These are phyloP conservation scores for Boechera retrofracta DNA, from an alignment of 345 rosid species.

Conservation along the genomic window DNA sequence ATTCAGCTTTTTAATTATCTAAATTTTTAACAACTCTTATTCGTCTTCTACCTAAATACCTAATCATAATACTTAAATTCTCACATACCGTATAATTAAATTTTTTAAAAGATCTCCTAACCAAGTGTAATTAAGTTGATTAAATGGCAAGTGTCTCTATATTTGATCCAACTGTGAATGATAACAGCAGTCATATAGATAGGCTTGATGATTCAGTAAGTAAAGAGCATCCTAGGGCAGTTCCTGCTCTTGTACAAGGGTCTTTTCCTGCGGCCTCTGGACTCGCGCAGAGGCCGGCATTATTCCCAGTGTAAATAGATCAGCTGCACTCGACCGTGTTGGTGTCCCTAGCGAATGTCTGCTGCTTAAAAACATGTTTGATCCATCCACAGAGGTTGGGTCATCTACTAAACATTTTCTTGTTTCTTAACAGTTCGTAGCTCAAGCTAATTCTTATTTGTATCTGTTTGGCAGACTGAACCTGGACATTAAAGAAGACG, in stretches of 20 bases:
- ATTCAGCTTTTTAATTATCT: too few relatives aligned
- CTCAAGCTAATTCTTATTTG: slow-evolving; percentile 2
- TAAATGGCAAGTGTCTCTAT: slow-evolving; percentile 34
- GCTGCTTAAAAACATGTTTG: slow-evolving; percentile 92
- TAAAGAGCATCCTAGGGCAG: slow-evolving; percentile 44
- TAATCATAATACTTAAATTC: too few relatives aligned
- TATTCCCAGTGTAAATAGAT: too few relatives aligned
- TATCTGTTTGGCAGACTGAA: slow-evolving; percentile 61
- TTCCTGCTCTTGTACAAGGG: too few relatives aligned
- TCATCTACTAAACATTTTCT: background rate
- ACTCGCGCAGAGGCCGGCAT: too few relatives aligned
- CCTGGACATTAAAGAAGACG: slow-evolving; percentile 94
- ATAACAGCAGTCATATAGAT: slow-evolving; percentile 18
- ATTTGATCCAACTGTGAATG: slow-evolving; percentile 43
- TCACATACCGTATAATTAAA: too few relatives aligned
- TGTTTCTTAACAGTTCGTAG: background rate
- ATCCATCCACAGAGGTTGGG: slow-evolving; percentile 77
- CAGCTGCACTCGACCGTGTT: too few relatives aligned
- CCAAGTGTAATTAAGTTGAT: slow-evolving; percentile 5
- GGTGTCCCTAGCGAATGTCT: slow-evolving; percentile 71
- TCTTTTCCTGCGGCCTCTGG: too few relatives aligned
- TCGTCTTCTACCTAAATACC: too few relatives aligned
- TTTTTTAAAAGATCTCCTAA: too few relatives aligned
- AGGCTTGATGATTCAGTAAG: slow-evolving; percentile 39
- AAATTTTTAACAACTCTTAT: too few relatives aligned